A percentile compares a stretch with the other conserved stretches of the same genome.
Evolutionary conservation across 495 filamentous ascomycete genomes (phyloP).

Genomic region (Aspergillus wentii): DNA sequence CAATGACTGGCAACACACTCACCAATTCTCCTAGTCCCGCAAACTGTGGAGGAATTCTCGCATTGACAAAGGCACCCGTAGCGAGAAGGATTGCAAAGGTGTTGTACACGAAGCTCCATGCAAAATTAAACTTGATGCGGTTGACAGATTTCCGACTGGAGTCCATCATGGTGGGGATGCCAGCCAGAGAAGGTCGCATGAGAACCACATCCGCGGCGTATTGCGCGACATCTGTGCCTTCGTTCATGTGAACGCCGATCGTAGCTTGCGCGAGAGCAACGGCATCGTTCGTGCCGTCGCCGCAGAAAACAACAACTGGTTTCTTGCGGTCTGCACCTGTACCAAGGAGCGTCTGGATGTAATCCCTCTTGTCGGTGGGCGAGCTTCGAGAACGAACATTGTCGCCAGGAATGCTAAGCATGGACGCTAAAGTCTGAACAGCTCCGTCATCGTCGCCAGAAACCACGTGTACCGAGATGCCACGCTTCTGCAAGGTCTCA

Average conservation of each 20-base stretch:
- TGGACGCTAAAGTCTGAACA: constrained; percentile 48
- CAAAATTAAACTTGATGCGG: constrained; percentile 66
- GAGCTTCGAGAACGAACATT: constrained; percentile 48
- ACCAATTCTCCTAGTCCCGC: constrained; percentile 73
- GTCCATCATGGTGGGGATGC: constrained; percentile 55
- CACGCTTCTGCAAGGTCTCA: constrained; percentile 44
- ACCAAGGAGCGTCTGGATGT: constrained; percentile 43
- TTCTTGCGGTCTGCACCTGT: constrained; percentile 8
- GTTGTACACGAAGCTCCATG: constrained; percentile 72
- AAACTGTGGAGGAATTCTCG: constrained; percentile 64
- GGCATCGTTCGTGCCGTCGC: constrained; percentile 81
- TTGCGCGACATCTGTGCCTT: constrained; percentile 59
- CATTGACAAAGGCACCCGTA: constrained; percentile 60
- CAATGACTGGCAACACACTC: constrained; percentile 69
- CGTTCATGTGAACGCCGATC: constrained; percentile 65
- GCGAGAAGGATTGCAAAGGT: constrained; percentile 64
- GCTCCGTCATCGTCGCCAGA: constrained; percentile 65
- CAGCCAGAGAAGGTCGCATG: constrained; percentile 49
- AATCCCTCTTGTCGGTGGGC: constrained; percentile 59
- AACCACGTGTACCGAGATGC: constrained; percentile 56
- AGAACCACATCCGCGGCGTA: constrained; percentile 68
- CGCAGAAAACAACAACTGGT: constrained; percentile 59
- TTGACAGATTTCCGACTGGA: constrained; percentile 48
- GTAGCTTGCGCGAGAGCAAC: constrained; percentile 67
- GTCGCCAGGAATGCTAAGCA: constrained; percentile 45